Conservation (phyloP, 768 basidiomycete species). For the Suillus americanus region DNA sequence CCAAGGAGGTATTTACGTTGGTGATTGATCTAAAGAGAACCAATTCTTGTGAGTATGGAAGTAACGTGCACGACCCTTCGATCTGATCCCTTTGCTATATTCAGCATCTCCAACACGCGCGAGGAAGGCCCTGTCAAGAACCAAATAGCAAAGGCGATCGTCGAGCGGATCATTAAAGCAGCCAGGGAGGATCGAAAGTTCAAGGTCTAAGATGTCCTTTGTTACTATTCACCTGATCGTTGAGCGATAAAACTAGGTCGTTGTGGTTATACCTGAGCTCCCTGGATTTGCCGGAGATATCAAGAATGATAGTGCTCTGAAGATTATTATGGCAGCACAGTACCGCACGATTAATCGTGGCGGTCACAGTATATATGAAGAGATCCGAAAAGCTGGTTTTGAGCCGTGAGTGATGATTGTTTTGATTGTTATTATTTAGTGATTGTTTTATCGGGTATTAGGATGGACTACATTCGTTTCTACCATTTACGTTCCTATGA, state of each 20-base stretch:
- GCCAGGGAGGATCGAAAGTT: conserved; percentile 70
- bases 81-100: conserved; percentile 12
- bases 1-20: conserved; percentile 11
- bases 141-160: conserved; percentile 78
- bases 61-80: not conserved
- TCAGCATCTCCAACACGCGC: conserved; percentile 75
- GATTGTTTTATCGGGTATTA: conserved; percentile 25
- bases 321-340: conserved; percentile 87
- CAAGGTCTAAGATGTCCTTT: conserved; percentile 45
- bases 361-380: conserved; percentile 82
- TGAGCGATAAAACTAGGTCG: conserved; percentile 48
- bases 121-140: conserved; percentile 73
- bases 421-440: not conserved
- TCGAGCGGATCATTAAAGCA: conserved; percentile 83
- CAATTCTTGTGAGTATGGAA: conserved; percentile 75
- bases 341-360: conserved; percentile 91
- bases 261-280: conserved; percentile 87
- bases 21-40: conserved; percentile 50
- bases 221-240: not conserved
- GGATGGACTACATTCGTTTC: conserved; percentile 85
- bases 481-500: conserved; percentile 93
- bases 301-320: conserved; percentile 59
- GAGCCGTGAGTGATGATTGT: conserved; percentile 59
- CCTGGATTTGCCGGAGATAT: conserved; percentile 90
- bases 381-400: conserved; percentile 70